Evolutionary conservation across 495 filamentous ascomycete species (phyloP), one percentile per base, ranked within the genome.

Genomic region (Tirmania nivea): DNA sequence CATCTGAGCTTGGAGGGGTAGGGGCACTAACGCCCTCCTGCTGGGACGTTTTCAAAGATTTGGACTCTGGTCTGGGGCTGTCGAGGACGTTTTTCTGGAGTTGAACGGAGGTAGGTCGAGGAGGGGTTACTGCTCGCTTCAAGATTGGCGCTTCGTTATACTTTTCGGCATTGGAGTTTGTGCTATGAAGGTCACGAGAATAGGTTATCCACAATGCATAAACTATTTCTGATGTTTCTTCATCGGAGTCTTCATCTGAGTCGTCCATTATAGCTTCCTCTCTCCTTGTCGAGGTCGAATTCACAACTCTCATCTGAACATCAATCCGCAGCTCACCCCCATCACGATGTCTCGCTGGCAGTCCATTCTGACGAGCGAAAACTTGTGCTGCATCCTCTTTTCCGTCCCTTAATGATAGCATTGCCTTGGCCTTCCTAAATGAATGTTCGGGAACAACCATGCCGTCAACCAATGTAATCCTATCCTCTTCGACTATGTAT

Each of bases 201-300:
- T 96, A 97, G 4, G 88, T 96, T 49, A 97, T 79, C 90, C 90
- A 97, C 20, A 97, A 69, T 16, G 90, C 90, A 69, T 87, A 96
- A 6, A 96, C 88, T 36, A 94, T 71, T 61, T 94, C 86, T 1
- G 82, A 76, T 39, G 78, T 69, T 7, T 71, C 69, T 14, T 70
- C 60, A 1, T 64, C 67, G 14, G 71, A 68, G 52, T 66, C 63
- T 45, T 57, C 62, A 35, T 70, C 69, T 34, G 65, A 61, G 36
- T 65, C 67, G 12, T 66, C 63, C 36, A 49, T 55, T 31, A 61
- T 37, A n/a, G 53, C 52, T 53, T 71, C 69, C 39, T 67, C 66
- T 48, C 66, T 68, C 34, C 68, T 68, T 20, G 21, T 50, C 14
- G 54, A 54, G 48, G 89, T 84, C 52, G 85, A 94, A 65, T 86